A percentile compares a stretch with the other conserved stretches of the same genome.
These are phyloP conservation scores for Vaccinium macrocarpon DNA, from an alignment of 148 eudicot species.

Conservation along the genomic window DNA sequence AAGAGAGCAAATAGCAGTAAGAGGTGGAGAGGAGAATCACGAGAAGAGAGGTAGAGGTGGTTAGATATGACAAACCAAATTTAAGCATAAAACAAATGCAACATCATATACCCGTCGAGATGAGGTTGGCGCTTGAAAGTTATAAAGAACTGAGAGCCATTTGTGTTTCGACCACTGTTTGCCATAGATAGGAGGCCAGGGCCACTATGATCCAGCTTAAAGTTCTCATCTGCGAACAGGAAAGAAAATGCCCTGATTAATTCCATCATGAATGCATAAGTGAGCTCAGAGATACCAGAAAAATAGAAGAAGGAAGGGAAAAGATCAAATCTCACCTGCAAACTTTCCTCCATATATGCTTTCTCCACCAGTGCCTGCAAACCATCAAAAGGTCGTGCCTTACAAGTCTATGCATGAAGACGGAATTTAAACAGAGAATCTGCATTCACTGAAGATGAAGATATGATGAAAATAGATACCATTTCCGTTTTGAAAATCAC, in stretches of 20 bases:
- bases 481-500: constrained; percentile 94
- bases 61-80: background rate
- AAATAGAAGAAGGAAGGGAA: background rate
- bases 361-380: constrained; percentile 99
- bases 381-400: constrained; percentile 57
- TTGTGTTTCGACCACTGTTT: constrained; percentile 81
- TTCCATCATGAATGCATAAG: constrained; percentile 5
- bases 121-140: constrained; percentile 73
- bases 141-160: constrained; percentile 96
- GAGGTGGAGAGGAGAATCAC: background rate
- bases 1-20: background rate
- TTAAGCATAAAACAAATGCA: background rate
- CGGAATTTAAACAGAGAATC: constrained; percentile 39
- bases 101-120: constrained; percentile 77
- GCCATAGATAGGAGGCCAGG: constrained; percentile 96
- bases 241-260: background rate
- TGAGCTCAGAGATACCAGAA: background rate
- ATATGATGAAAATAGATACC: constrained; percentile 55
- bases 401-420: constrained; percentile 49
- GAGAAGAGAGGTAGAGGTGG: background rate
- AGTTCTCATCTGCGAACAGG: constrained; percentile 75
- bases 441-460: constrained; percentile 28
- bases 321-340: constrained; percentile 48
- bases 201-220: constrained; percentile 64
- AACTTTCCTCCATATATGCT: constrained; percentile 98